These are phyloP conservation scores for Hibiscus syriacus DNA, from an alignment of 345 rosid species.

Conservation along the genomic window DNA sequence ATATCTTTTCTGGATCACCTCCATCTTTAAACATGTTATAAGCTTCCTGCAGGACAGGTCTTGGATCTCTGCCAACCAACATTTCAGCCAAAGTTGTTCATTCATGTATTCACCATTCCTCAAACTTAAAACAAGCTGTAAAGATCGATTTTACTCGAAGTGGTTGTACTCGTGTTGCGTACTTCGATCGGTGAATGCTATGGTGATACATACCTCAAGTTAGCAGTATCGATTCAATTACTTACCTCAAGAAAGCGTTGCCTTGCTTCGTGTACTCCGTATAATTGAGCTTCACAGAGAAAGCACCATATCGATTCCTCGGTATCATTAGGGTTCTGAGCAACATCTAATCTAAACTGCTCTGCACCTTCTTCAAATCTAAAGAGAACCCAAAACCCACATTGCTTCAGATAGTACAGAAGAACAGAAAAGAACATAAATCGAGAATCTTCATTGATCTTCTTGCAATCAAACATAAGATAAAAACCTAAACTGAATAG, in stretches of 20 bases:
- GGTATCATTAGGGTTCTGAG: constrained; percentile 81
- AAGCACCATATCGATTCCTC: constrained; percentile 95
- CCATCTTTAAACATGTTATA: constrained; percentile 73
- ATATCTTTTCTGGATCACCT: constrained; percentile 83
- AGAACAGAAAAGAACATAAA: neutral
- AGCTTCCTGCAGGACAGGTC: constrained; percentile 76
- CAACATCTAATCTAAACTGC: constrained; percentile 90
- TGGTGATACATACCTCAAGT: neutral
- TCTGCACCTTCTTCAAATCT: constrained; percentile 89
- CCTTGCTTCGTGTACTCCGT: constrained; percentile 61
- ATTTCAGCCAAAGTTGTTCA: constrained; percentile 2
- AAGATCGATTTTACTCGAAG: neutral
- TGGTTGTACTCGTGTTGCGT: neutral
- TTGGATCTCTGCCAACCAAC: constrained; percentile 87
- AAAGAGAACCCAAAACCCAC: constrained; percentile 9
- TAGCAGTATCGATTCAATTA: neutral
- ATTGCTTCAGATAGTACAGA: no score
- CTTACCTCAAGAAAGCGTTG: constrained; percentile 59
- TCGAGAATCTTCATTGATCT: neutral
- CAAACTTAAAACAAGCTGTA: neutral
- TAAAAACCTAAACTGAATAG: no score
- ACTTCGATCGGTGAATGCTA: neutral
- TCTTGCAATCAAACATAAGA: neutral
- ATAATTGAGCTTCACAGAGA: constrained; percentile 71
- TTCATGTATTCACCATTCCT: neutral